phyloP scores from a whole-genome alignment of 1,284 basidiomycete species.

The Meira miltonrushii region DNA sequence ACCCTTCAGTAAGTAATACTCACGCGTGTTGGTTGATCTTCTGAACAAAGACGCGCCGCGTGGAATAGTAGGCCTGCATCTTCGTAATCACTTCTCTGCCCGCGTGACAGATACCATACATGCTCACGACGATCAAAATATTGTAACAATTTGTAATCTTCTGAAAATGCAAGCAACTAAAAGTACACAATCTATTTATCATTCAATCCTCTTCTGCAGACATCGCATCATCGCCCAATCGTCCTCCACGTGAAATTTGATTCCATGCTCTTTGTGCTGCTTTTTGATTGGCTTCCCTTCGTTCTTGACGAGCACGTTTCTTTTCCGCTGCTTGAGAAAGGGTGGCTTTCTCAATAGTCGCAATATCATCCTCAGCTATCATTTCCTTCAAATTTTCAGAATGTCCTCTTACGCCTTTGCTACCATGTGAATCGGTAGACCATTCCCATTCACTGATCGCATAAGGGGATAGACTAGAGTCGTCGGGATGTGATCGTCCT shows the following conservation, averaged over 20 bases:
- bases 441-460: constrained; percentile 17
- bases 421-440: background rate
- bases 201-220: background rate
- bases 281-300: background rate
- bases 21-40: no score
- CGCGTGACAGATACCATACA: no score
- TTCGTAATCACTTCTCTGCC: no score
- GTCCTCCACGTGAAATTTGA: constrained; percentile 22
- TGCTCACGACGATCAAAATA: no score
- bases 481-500: constrained; percentile 20
- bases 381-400: background rate
- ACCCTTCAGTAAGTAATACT: no score
- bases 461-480: constrained; percentile 27
- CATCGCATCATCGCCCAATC: constrained; percentile 25
- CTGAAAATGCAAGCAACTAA: no score
- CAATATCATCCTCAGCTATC: background rate
- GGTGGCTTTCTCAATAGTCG: background rate
- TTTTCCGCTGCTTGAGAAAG: constrained; percentile 8
- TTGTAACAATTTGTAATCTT: no score
- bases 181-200: no score
- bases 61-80: no score
- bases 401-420: background rate
- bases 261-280: constrained; percentile 17
- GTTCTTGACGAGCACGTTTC: background rate
- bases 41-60: no score